phyloP scores from a whole-genome alignment of 768 basidiomycete species.

The Termitomyces sp. region DNA sequence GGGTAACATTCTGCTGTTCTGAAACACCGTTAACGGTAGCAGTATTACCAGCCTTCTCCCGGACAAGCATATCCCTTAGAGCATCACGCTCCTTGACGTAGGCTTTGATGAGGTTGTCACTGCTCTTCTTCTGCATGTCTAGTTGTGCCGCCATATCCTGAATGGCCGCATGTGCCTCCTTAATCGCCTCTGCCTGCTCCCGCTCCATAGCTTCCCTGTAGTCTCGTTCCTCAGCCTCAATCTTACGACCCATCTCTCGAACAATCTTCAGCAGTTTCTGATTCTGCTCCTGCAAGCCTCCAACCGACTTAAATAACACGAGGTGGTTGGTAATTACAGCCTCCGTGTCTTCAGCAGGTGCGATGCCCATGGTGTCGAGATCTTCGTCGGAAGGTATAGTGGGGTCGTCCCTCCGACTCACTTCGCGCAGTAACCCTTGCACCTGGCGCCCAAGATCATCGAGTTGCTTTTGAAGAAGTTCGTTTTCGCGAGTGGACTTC shows the following conservation, averaged over 20 bases:
- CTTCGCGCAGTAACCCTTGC: slow-evolving; percentile 71
- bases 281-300: slow-evolving; percentile 86
- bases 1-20: slow-evolving; percentile 13
- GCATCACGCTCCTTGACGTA: slow-evolving; percentile 88
- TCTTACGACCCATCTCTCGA: slow-evolving; percentile 75
- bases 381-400: slow-evolving; percentile 73
- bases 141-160: slow-evolving; percentile 73
- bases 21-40: slow-evolving; percentile 15
- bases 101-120: slow-evolving; percentile 69
- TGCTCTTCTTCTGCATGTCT: slow-evolving; percentile 70
- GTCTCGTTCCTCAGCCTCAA: slow-evolving; percentile 83
- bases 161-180: slow-evolving; percentile 87
- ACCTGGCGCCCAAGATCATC: slow-evolving; percentile 84
- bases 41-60: slow-evolving; percentile 33
- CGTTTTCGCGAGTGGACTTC: slow-evolving; percentile 58
- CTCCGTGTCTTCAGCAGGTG: slow-evolving; percentile 56
- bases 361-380: slow-evolving; percentile 37
- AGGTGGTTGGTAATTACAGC: slow-evolving; percentile 85
- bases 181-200: slow-evolving; percentile 76
- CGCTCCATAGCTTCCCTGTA: slow-evolving; percentile 65
- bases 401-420: slow-evolving; percentile 81
- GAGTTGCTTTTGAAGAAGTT: slow-evolving; percentile 71
- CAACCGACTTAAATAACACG: slow-evolving; percentile 80
- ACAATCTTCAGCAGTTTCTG: slow-evolving; percentile 82
- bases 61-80: slow-evolving; percentile 67